Evolutionary conservation across 495 filamentous ascomycete species (phyloP).

Genomic region (Penicillium ucsense): DNA sequence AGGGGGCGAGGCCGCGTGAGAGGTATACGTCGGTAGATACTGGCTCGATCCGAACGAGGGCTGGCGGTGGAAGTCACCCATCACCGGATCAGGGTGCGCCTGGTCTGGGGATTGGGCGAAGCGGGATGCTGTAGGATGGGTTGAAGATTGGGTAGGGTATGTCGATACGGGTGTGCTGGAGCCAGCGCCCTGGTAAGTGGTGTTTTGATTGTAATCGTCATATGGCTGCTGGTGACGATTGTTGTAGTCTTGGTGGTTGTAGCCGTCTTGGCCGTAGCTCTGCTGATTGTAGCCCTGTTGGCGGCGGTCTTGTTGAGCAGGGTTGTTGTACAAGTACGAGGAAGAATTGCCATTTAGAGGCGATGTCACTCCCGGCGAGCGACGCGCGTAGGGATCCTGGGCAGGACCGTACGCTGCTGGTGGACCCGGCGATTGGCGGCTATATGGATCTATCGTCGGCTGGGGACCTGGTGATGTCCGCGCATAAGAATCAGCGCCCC

Average conservation of each 20-base stretch:
- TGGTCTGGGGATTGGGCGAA: constrained; percentile 6
- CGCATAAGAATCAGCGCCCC: constrained; percentile 6
- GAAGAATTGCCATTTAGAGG: constrained; percentile 10
- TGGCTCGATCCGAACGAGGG: constrained; percentile 21
- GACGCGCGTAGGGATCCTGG: constrained; percentile 15
- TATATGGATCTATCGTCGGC: constrained; percentile 9
- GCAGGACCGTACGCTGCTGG: constrained; percentile 4
- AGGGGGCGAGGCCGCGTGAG: constrained; percentile 25
- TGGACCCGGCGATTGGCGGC: constrained; percentile 12
- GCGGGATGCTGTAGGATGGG: constrained; percentile 11
- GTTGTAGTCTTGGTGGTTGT: constrained; percentile 3
- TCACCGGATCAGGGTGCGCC: background rate
- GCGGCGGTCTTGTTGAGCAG: constrained; percentile 16
- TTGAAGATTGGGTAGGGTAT: constrained; percentile 17
- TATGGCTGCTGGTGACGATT: constrained; percentile 11
- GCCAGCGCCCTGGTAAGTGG: constrained; percentile 10
- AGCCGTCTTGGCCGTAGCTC: background rate
- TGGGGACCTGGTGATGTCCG: constrained; percentile 8
- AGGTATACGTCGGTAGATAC: constrained; percentile 19
- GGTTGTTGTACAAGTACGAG: constrained; percentile 7
- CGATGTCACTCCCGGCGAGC: constrained; percentile 18
- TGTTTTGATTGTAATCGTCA: constrained; percentile 12
- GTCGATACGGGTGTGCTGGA: constrained; percentile 12
- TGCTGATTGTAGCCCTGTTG: constrained; percentile 5
- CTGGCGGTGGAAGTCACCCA: constrained; percentile 18